Evolutionary conservation across 1,139 yeast genomes (phyloP).

Genomic region (Hyphopichia burtonii): DNA sequence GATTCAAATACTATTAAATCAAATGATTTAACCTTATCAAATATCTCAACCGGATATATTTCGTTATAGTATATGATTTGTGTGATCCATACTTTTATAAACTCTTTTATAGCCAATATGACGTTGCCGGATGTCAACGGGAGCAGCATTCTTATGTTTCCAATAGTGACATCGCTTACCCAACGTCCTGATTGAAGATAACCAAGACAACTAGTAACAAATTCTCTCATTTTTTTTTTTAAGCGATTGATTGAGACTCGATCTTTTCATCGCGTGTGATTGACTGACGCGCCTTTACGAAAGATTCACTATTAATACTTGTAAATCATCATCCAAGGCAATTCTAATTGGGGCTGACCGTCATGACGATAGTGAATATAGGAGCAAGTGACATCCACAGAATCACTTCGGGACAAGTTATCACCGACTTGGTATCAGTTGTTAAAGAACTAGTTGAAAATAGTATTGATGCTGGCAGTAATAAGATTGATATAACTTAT

Average conservation of each 20-base stretch:
- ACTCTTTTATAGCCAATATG: constrained; percentile 35
- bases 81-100: constrained; percentile 41
- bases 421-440: constrained; percentile 71
- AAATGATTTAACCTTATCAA: constrained; percentile 35
- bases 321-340: no score
- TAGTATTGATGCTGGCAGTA: constrained; percentile 74
- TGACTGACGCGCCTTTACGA: no score
- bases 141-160: constrained; percentile 5
- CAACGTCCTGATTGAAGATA: neutral
- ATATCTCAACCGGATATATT: constrained; percentile 44
- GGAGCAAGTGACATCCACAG: constrained; percentile 55
- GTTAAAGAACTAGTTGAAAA: constrained; percentile 88
- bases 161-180: neutral
- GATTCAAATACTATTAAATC: constrained; percentile 37
- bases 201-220: neutral
- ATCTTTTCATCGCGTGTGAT: no score
- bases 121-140: constrained; percentile 29
- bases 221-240: neutral
- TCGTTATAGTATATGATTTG: constrained; percentile 46
- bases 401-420: constrained; percentile 92
- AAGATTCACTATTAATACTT: no score
- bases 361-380: constrained; percentile 32
- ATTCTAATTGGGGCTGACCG: neutral
- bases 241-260: no score
- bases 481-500: constrained; percentile 63